Evolutionary conservation across 345 rosid genomes (phyloP), one percentile per base, ranked within the genome.

Genomic region (Ailanthus altissimus): DNA sequence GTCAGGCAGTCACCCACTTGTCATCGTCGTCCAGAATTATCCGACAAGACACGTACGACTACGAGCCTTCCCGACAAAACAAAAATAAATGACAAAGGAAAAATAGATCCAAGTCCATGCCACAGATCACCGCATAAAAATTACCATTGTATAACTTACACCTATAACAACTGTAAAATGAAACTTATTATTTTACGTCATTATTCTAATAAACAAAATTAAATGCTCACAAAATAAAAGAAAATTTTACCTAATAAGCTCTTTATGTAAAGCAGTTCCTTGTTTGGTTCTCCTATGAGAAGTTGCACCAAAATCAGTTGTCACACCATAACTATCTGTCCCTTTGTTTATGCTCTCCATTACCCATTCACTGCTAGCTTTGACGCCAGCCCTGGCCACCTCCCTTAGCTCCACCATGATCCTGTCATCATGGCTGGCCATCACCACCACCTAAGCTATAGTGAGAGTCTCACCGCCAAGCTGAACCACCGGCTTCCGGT

Each of bases 241-340:
- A 49, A n/a, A 59, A 45, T 25, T 13, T 79, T 57, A 84, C 88
- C 88, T 82, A 13, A 85, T 78, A 14, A 85, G 85, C 71, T 85
- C 88, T 61, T 15, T 75, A 28, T 85, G 88, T 1, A 85, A n/a
- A 43, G 88, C 82, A 28, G 63, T 84, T 8, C 84, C 88, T 28
- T 85, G 76, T 36, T 63, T 85, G 70, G 88, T 82, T 72, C 88
- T 77, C 73, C 84, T 74, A 43, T 81, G 84, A 13, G 85, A 82
- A 62, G 85, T 85, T 11, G 85, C 83, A 49, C 88, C 88, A 46
- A 85, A 85, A 5, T 84, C 88, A n/a, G 88, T 85, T 8, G 85
- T 80, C 9, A 85, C 69, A 1, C 88, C 88, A 64, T 84, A 79
- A 26, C 77, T 81, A 15, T 84, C 83, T 12, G 79, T 81, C 11